phyloP scores from a whole-genome alignment of 805 yeast species.

The Millerozyma miso region DNA sequence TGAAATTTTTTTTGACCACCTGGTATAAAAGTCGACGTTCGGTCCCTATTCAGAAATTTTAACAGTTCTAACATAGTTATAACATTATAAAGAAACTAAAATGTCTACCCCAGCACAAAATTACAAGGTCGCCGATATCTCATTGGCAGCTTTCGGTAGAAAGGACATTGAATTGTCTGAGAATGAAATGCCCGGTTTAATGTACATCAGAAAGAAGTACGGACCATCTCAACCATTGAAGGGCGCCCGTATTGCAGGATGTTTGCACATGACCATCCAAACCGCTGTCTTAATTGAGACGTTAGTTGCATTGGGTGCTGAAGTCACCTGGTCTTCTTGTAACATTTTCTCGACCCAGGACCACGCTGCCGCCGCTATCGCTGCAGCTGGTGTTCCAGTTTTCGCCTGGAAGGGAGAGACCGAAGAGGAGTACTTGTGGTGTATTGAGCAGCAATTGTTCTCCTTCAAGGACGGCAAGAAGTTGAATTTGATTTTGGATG shows the following conservation, averaged over 20 bases:
- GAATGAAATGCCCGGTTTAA: conserved; percentile 99
- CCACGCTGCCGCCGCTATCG: conserved; percentile 99
- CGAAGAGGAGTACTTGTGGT: conserved; percentile 99
- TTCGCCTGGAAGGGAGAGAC: conserved; percentile 99
- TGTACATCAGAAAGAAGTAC: conserved; percentile 93
- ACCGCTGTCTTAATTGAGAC: conserved; percentile 99
- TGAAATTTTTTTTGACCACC: neutral
- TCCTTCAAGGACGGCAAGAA: conserved; percentile 95
- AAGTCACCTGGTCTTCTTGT: conserved; percentile 99
- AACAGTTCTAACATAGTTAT: too few relatives aligned
- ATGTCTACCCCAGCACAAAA: conserved; percentile 48
- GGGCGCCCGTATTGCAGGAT: conserved; percentile 98
- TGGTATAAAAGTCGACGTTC: neutral
- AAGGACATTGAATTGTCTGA: conserved; percentile 98
- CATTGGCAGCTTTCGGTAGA: conserved; percentile 99
- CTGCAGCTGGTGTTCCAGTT: conserved; percentile 98
- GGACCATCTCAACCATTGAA: conserved; percentile 90
- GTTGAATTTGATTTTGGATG: conserved; percentile 95
- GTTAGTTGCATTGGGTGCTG: conserved; percentile 95
- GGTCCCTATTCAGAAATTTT: neutral
- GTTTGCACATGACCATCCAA: conserved; percentile 99
- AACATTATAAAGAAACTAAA: neutral
- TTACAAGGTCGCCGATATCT: conserved; percentile 96
- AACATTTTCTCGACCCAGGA: conserved; percentile 99
- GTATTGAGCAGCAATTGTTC: conserved; percentile 98